Evolutionary conservation across 176 grass and related monocot genomes (phyloP).

Genomic region (Juncus inflexus): DNA sequence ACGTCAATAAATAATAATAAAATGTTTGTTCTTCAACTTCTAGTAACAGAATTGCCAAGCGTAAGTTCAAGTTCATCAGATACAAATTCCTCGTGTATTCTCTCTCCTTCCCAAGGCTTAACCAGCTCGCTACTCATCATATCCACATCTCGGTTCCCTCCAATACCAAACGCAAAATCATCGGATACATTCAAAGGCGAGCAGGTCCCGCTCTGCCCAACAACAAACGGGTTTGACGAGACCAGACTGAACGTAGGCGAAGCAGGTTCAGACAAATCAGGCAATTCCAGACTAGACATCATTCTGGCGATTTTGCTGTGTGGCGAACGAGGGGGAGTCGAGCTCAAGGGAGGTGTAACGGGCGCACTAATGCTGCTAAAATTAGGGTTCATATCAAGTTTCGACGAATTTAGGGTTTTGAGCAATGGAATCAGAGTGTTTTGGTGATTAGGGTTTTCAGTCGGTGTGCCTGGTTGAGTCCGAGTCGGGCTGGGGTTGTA

Average conservation of each 20-base stretch:
- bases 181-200: slow-evolving; percentile 53
- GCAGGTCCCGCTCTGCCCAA: slow-evolving; percentile 82
- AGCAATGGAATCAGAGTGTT: slow-evolving; percentile 69
- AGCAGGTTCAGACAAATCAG: slow-evolving; percentile 49
- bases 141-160: slow-evolving; percentile 40
- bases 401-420: slow-evolving; percentile 65
- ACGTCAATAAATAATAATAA: too few species aligned
- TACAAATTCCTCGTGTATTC: slow-evolving; percentile 76
- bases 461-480: slow-evolving; percentile 56
- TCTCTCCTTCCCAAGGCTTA: slow-evolving; percentile 92
- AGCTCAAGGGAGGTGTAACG: slow-evolving; percentile 80
- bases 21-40: background rate
- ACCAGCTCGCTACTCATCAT: slow-evolving; percentile 32
- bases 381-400: slow-evolving; percentile 28
- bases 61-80: slow-evolving; percentile 93
- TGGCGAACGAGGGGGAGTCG: slow-evolving; percentile 55
- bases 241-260: slow-evolving; percentile 87
- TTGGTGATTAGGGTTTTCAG: slow-evolving; percentile 37
- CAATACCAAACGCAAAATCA: slow-evolving; percentile 83
- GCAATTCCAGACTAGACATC: slow-evolving; percentile 47
- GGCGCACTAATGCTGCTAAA: slow-evolving; percentile 65
- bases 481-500: slow-evolving; percentile 71
- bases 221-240: slow-evolving; percentile 60
- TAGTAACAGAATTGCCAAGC: slow-evolving; percentile 66
- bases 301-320: slow-evolving; percentile 39